Base-by-base conservation (phyloP, 306 rosid genomes). In the Aeschynomene evenia region DNA sequence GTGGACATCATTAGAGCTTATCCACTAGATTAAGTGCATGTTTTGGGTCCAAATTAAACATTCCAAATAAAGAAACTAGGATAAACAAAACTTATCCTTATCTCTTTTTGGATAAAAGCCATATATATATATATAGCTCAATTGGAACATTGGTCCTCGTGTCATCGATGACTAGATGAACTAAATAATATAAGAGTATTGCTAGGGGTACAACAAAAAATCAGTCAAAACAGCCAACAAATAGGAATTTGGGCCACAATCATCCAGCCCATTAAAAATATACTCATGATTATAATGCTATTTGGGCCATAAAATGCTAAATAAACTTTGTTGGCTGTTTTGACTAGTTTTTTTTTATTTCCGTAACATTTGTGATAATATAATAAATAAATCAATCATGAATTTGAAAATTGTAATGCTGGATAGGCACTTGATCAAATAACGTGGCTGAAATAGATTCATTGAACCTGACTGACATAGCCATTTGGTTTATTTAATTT, bases 41-140 rank as follows among this genome's bases (percentile, higher is more conserved):
- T 8, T 71, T 65, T 34, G 5, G 15, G 63, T 57, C 39, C 22
- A 66, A 42, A 40, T 73, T 34, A 45, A 62, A 49, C 55, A 16
- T 72, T 68, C 79, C 69, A 52, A 72, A 67, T 66, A 28, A 53
- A 66, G 73, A 63, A 37, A 74, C n/a, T 9, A 23, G 24, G 15
- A 4, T 8, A 51, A 10, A 46, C 8, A 12, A 55, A 56, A 20
- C 24, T 9, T 19, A 24, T 5, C 19, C 13, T 33, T 0, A 10
- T 16, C 39, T 28, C 33, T 45, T 62, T 70, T 37, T 63, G 10
- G 70, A 36, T 54, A 22, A 57, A 63, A 15, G 56, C 67, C 24
- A 23, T n/a, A n/a, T n/a, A n/a, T n/a, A n/a, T n/a, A n/a, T n/a
- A n/a, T n/a, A n/a, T 59, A 39, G 66, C 16, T 31, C 50, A 23